Evolutionary conservation across 305 asterid species (phyloP).

Genomic region (Nicotiana rustica): DNA sequence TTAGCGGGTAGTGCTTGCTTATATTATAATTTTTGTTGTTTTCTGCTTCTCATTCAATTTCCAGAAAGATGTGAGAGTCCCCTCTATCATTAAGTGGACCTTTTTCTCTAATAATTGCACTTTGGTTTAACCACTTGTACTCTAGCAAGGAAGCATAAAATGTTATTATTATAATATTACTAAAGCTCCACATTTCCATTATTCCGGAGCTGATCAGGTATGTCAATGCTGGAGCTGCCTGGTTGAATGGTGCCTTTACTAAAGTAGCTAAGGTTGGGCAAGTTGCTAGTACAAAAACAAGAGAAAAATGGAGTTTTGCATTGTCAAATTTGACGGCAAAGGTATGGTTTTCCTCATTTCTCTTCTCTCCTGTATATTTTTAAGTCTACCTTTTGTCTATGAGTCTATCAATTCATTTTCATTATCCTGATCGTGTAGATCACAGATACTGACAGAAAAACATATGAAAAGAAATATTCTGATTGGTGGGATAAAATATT

Average conservation of each 20-base stretch:
- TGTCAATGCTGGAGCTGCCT: slow-evolving; percentile 90
- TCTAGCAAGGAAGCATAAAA: slow-evolving; percentile 18
- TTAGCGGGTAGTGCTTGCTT: too few relatives aligned
- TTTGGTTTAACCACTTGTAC: slow-evolving; percentile 22
- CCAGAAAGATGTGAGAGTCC: neutral
- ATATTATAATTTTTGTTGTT: too few relatives aligned
- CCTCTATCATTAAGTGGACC: slow-evolving; percentile 2
- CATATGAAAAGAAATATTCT: slow-evolving; percentile 22
- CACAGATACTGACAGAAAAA: neutral
- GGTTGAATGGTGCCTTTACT: slow-evolving; percentile 93
- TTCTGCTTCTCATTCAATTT: neutral
- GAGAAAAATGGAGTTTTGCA: slow-evolving; percentile 86
- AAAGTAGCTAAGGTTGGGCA: slow-evolving; percentile 90
- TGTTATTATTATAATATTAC: slow-evolving; percentile 9
- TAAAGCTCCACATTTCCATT: slow-evolving; percentile 29
- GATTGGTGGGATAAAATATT: slow-evolving; percentile 5
- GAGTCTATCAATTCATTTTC: neutral
- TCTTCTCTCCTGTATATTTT: neutral
- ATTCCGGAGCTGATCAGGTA: slow-evolving; percentile 62
- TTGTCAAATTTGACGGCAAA: slow-evolving; percentile 83
- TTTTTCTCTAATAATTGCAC: slow-evolving; percentile 1
- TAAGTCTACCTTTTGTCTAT: neutral
- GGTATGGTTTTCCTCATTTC: slow-evolving; percentile 48
- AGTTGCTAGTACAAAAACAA: slow-evolving; percentile 88
- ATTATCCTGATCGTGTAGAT: neutral